Percentiles rank a stretch among this genome's conserved stretches.
These are phyloP conservation scores for Suillus subalutaceus DNA, from an alignment of 768 basidiomycete genomes.

Conservation along the genomic window DNA sequence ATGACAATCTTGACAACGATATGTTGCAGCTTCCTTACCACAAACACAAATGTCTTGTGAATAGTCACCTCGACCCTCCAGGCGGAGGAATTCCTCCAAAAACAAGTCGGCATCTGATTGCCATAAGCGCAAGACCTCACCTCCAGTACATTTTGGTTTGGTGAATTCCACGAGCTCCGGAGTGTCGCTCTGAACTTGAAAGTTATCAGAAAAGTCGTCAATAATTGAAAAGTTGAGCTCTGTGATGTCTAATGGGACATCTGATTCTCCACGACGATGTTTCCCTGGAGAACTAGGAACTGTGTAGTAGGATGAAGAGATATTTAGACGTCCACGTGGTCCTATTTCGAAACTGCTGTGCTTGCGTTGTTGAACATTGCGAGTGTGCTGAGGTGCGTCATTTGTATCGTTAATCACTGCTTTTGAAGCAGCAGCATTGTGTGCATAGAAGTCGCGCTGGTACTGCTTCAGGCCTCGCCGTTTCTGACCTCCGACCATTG, in stretches of 20 bases:
- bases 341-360: background rate
- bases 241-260: background rate
- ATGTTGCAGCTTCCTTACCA: background rate
- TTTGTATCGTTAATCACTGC: background rate
- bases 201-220: background rate
- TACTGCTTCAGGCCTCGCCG: background rate
- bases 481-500: background rate
- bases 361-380: background rate
- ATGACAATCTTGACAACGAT: background rate
- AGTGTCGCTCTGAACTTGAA: background rate
- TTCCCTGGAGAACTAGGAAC: background rate
- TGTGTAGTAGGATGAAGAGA: background rate
- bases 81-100: conserved; percentile 6
- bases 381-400: background rate
- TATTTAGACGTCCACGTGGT: background rate
- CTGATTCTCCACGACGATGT: background rate
- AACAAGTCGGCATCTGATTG: background rate
- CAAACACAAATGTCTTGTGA: background rate
- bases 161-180: background rate
- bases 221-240: background rate
- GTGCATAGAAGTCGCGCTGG: background rate
- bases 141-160: background rate
- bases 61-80: conserved; percentile 3
- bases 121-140: background rate
- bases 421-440: conserved; percentile 1